These are phyloP conservation scores for Zygotorulaspora mrakii DNA, from an alignment of 1,139 yeast genomes.

Conservation along the genomic window DNA sequence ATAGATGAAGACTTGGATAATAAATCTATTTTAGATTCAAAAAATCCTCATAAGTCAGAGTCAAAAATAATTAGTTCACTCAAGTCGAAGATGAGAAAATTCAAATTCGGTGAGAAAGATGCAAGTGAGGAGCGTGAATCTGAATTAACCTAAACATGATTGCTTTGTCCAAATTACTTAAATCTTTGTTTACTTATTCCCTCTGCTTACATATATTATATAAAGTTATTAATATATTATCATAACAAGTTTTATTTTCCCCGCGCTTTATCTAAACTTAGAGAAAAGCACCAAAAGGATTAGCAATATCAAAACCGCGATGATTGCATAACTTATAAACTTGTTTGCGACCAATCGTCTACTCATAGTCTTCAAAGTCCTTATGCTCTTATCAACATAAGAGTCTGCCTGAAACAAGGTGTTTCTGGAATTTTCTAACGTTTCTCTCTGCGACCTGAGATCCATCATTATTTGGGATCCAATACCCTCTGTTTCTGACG, in stretches of 20 bases:
- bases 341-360: conserved; percentile 93
- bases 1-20: conserved; percentile 13
- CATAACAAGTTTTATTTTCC: neutral
- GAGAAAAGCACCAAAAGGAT: conserved; percentile 83
- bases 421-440: conserved; percentile 75
- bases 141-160: conserved; percentile 8
- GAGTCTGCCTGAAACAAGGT: conserved; percentile 87
- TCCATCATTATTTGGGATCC: conserved; percentile 91
- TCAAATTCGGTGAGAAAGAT: conserved; percentile 14
- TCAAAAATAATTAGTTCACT: conserved; percentile 22
- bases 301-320: conserved; percentile 77
- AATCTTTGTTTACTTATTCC: no score
- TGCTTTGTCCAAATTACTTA: neutral
- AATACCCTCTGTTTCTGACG: conserved; percentile 85
- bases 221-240: no score
- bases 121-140: conserved; percentile 11
- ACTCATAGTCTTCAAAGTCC: conserved; percentile 88
- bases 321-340: conserved; percentile 90
- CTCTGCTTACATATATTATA: no score
- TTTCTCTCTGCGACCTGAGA: conserved; percentile 89
- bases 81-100: conserved; percentile 23
- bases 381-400: conserved; percentile 84
- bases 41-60: conserved; percentile 21
- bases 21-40: conserved; percentile 16
- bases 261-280: conserved; percentile 48